phyloP scores from a whole-genome alignment of 495 filamentous ascomycete genomes.

The Neurospora cerealis region DNA sequence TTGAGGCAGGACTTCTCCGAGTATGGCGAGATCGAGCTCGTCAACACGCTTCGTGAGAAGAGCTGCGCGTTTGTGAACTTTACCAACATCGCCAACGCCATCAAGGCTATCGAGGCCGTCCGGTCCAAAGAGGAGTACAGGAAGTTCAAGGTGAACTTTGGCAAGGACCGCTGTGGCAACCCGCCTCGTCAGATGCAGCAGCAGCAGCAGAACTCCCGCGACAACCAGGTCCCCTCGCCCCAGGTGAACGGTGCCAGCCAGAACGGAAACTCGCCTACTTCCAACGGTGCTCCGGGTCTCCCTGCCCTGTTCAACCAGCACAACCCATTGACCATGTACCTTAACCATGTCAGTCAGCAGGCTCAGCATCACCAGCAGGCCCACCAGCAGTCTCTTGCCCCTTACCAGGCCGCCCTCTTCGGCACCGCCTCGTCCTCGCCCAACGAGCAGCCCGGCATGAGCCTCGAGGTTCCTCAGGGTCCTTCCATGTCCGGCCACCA shows the following conservation, averaged over 20 bases:
- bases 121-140: slow-evolving; percentile 90
- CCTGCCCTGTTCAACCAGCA: slow-evolving; percentile 68
- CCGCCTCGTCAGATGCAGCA: slow-evolving; percentile 76
- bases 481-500: slow-evolving; percentile 44
- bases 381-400: slow-evolving; percentile 50
- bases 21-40: slow-evolving; percentile 95
- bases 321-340: slow-evolving; percentile 93
- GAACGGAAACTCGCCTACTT: slow-evolving; percentile 43
- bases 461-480: slow-evolving; percentile 46
- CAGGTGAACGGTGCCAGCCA: slow-evolving; percentile 45
- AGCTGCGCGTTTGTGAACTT: slow-evolving; percentile 99
- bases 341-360: slow-evolving; percentile 75
- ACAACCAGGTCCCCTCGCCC: slow-evolving; percentile 59
- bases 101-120: slow-evolving; percentile 97
- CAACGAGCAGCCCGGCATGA: slow-evolving; percentile 31
- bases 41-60: slow-evolving; percentile 95
- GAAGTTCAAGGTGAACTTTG: slow-evolving; percentile 99
- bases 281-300: slow-evolving; percentile 27
- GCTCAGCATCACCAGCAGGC: slow-evolving; percentile 67
- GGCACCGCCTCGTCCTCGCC: slow-evolving; percentile 47
- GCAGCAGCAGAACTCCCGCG: slow-evolving; percentile 28
- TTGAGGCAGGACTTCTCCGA: slow-evolving; percentile 94
- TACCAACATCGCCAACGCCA: slow-evolving; percentile 98
- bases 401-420: slow-evolving; percentile 52
- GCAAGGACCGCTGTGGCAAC: slow-evolving; percentile 96